phyloP scores from a whole-genome alignment of 345 rosid species.

The Schrenkiella parvula region DNA sequence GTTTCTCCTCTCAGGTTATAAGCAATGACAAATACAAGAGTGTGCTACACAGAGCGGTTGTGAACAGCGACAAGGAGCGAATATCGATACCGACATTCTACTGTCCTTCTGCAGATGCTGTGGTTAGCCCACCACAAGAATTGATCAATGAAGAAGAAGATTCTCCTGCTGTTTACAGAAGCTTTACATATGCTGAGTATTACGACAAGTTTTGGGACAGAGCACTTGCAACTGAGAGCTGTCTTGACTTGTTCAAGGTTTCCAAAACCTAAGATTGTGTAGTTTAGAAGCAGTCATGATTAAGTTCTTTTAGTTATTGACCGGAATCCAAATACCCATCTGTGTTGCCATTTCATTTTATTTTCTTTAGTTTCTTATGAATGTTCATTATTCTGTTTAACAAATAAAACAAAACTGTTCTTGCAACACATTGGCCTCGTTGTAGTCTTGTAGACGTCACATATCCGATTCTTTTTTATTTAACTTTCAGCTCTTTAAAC shows the following conservation, averaged over 20 bases:
- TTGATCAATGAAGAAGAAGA: constrained; percentile 29
- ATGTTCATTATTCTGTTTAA: neutral
- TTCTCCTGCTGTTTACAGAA: constrained; percentile 36
- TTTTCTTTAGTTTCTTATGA: neutral
- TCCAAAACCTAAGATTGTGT: neutral
- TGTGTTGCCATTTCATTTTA: neutral
- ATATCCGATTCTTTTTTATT: neutral
- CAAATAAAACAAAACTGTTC: neutral
- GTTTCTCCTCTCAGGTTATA: constrained; percentile 30
- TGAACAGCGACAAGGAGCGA: constrained; percentile 39
- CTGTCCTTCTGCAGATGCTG: constrained; percentile 50
- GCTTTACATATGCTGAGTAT: constrained; percentile 46
- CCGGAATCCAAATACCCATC: neutral
- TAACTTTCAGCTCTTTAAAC: too few relatives aligned
- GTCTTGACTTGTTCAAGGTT: constrained; percentile 55
- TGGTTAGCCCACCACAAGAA: constrained; percentile 35
- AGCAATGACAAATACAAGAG: constrained; percentile 61
- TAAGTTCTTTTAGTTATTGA: neutral
- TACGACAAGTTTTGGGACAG: constrained; percentile 56
- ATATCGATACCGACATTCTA: constrained; percentile 56
- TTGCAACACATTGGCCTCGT: neutral
- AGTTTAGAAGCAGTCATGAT: neutral
- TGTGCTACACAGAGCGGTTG: constrained; percentile 52
- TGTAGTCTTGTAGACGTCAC: neutral
- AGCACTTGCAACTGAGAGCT: constrained; percentile 46